phyloP scores from a whole-genome alignment of 495 filamentous ascomycete species.

The Xylaria longipes region DNA sequence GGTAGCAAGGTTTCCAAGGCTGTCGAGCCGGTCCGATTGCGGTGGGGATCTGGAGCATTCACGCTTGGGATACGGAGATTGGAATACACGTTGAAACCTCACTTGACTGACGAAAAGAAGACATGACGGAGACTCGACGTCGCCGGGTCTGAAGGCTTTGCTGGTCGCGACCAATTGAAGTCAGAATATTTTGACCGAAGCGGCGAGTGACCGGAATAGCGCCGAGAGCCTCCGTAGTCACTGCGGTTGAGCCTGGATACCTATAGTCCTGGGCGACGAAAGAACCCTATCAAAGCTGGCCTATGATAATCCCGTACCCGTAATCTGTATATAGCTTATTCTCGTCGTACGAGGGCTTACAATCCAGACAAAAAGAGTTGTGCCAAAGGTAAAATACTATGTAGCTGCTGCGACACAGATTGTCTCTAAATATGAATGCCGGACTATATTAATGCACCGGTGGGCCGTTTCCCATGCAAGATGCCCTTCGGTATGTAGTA shows the following conservation, averaged over 20 bases:
- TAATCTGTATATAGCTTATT: not conserved
- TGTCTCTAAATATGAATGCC: not conserved
- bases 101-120: not conserved
- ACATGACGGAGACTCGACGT: conserved; percentile 5
- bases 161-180: conserved; percentile 22
- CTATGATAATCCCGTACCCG: not conserved
- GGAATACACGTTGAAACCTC: conserved; percentile 5
- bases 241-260: conserved; percentile 24
- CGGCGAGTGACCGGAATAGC: conserved; percentile 25
- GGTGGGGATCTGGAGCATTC: conserved; percentile 14
- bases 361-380: not conserved
- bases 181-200: conserved; percentile 7
- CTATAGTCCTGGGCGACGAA: not conserved
- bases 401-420: not conserved
- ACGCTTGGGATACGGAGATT: conserved; percentile 7
- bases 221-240: conserved; percentile 20
- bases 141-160: conserved; percentile 7
- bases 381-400: not conserved
- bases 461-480: not conserved
- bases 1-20: conserved; percentile 6
- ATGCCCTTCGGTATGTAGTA: not conserved
- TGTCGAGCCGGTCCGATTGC: conserved; percentile 28
- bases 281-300: not conserved
- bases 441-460: not conserved
- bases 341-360: not conserved